Evolutionary conservation across 129 eudicot genomes (phyloP).

Genomic region (Tagetes erecta): DNA sequence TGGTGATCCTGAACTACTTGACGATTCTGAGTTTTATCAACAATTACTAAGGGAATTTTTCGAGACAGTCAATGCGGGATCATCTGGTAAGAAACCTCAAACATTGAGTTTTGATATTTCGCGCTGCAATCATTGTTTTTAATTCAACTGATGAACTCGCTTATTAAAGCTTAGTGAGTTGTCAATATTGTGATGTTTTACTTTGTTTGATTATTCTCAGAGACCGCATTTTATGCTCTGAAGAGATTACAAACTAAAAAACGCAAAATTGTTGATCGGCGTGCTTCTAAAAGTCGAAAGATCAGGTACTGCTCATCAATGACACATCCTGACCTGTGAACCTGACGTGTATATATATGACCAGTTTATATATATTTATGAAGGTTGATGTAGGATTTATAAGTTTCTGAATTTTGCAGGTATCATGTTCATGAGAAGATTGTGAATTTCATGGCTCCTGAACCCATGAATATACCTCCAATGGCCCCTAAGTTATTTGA

Average conservation of each 20-base stretch:
- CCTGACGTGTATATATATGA: no score
- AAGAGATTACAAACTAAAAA: conserved; percentile 83
- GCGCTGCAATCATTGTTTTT: background rate
- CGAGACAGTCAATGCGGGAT: conserved; percentile 70
- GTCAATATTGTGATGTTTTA: background rate
- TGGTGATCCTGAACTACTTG: conserved; percentile 93
- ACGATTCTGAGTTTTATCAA: conserved; percentile 86
- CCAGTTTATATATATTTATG: no score
- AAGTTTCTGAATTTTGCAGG: conserved; percentile 40
- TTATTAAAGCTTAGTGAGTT: conserved; percentile 3
- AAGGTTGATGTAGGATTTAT: background rate
- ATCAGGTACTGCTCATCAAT: conserved; percentile 64
- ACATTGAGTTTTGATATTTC: background rate
- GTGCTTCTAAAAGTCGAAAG: conserved; percentile 96
- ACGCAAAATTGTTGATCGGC: conserved; percentile 78
- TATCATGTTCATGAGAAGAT: conserved; percentile 85
- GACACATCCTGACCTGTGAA: no score
- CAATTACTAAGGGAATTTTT: conserved; percentile 83
- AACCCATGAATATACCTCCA: conserved; percentile 60
- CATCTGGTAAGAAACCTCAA: conserved; percentile 61
- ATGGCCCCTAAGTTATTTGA: conserved; percentile 78
- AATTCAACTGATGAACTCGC: background rate
- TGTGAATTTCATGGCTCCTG: conserved; percentile 90
- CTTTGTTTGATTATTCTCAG: conserved; percentile 37
- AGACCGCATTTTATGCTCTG: conserved; percentile 76